Evolutionary conservation across 2,329 filamentous ascomycete species (phyloP), one percentile per base, ranked within the genome.

Genomic region (Penicillium verrucosum): DNA sequence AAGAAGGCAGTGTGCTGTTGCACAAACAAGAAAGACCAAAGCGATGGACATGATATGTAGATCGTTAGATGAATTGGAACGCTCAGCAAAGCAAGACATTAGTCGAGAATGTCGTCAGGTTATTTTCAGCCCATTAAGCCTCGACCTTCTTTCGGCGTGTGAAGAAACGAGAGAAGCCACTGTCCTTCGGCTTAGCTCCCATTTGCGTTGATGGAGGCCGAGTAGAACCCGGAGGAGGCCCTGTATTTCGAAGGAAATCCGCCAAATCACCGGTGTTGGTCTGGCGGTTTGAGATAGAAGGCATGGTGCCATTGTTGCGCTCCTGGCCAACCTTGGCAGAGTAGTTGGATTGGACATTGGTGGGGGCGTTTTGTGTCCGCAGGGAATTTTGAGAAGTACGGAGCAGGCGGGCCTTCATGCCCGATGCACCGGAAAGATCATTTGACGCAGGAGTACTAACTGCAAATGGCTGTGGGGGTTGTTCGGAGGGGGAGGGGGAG

Each of bases 171-270:
- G 71, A 67, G 58, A 73, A 45, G 49, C 67, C 63, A 45, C 59
- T 60, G 42, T 71, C 67, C 51, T 71, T 69, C 48, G 63, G 64
- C 48, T 63, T 65, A 12, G 58, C 34, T 47, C 41, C 50, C 50
- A 51, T 41, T 41, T 9, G 25, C 25, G 63, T 49, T 10, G 67
- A 52, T 4, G 54, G 41, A 8, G 61, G 61, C 21, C 49, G 56
- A 2, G 51, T 36, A 34, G 68, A 60, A 16, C 68, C 68, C 14
- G 80, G 78, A 1, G 87, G 85, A 3, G 89, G 88, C 34, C 81
- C 86, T 14, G 87, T 89, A 65, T 85, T 85, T 51, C 82, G 83
- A 32, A 94, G 75, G 70, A 93, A 93, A 50, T 85, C 84, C 0
- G 89, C 89, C 43, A 93, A 74, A 49, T 91, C 89, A 18, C 82